Evolutionary conservation across 2,329 filamentous ascomycete species (phyloP), one percentile per base, ranked within the genome.

Genomic region (Diaporthe ilicicola): DNA sequence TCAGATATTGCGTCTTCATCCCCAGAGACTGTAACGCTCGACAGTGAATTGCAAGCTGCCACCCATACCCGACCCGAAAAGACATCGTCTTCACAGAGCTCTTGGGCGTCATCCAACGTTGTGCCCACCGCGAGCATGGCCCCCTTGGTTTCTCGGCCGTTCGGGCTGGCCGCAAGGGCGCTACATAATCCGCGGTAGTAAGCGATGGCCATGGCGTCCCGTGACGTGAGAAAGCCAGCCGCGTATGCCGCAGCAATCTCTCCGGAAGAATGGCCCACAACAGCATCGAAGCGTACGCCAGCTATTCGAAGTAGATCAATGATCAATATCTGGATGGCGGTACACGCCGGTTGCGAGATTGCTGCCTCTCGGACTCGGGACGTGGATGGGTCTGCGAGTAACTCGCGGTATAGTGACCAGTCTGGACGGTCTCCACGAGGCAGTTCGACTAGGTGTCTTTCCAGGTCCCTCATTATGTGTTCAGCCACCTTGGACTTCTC

Each of bases 191-290:
- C 82, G 0, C 83, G 79, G n/a, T 81, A 81, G 62, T 81, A 84
- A 0, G 82, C 82, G 37, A 81, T 78, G 0, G 74, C 72, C 34
- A 84, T 82, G 5, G 82, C 82, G 19, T 81, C 79, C 7, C 13
- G 13, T 1, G 37, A 37, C 12, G 39, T n/a, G n/a, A 70, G 17
- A n/a, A 42, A 50, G 3, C 80, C 81, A 1, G 80, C 79, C 3
- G 79, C 79, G 62, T 83, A 85, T 0, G 84, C 83, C 0, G 84
- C 84, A 0, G 82, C 83, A 39, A 85, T 81, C 70, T 82, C 81
- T 2, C 80, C 80, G 0, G 77, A 79, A 0, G 80, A 82, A 55
- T 82, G 77, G 10, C 80, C 73, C 17, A 76, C 73, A 10, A 82
- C 78, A 0, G 75, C 75, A 0, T 71, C 72, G 13, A 79, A 76